Evolutionary conservation across 2,329 filamentous ascomycete genomes (phyloP), one percentile per base, ranked within the genome.

Genomic region (Chalaropsis thielavioides): DNA sequence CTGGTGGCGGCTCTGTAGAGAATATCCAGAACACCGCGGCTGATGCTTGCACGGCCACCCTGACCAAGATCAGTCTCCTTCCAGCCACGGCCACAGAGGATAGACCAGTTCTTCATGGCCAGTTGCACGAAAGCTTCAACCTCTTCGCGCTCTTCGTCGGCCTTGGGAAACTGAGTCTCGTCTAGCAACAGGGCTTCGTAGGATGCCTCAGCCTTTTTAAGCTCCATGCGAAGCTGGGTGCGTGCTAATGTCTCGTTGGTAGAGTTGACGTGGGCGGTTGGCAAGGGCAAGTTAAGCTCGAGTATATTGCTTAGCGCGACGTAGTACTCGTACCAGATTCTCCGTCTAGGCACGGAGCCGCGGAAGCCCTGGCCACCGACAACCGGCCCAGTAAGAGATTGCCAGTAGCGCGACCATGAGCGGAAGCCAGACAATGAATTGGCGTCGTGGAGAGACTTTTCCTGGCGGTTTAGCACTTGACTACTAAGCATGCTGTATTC

Each of bases 1-100:
- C 94, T 96, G 10, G 88, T 90, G 7, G 92, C 90, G 24, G 92
- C 90, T 46, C 88, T 87, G 74, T 97, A 99, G 6, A 99, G 80
- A 35, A 91, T 89, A 74, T 94, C 92, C 49, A 99, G 81, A 40
- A 95, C 85, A 62, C 85, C 85, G 64, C 87, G 84, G 68, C 88
- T 88, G 19, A 92, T 77, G 24, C 81, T 83, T 71, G 87, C 84
- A 70, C 90, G 88, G 8, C 91, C 92, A 5, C 89, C 90, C 70
- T 87, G 83, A 2, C 90, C 91, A 35, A 96, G 79, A 69, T 96
- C 90, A 64, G 84, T 78, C 68, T 95, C 88, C 51, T 80, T 81
- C 92, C 92, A 96, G 17, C 83, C 83, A 35, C 86, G 82, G 7
- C 92, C 89, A 70, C 88, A 90, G 7, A 96, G 75, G 41, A 94